Conservation (phyloP, 129 eudicot species). For the Saposhnikovia divaricata region DNA sequence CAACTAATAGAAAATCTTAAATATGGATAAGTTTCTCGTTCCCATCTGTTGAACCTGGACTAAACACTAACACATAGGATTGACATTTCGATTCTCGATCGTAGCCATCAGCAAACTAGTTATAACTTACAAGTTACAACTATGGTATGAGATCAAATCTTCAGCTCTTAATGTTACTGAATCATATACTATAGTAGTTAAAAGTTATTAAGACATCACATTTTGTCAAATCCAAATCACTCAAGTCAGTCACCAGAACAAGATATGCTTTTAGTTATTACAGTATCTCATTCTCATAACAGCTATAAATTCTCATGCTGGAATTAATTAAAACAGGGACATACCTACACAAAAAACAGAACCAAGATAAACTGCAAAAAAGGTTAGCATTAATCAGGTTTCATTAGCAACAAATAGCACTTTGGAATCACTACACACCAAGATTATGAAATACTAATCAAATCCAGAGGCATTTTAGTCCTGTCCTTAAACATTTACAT, state of each 20-base stretch:
- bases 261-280: not conserved
- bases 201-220: no score
- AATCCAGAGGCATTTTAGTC: not conserved
- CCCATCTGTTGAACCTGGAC: no score
- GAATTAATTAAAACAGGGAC: not conserved
- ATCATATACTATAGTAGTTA: no score
- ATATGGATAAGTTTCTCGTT: no score
- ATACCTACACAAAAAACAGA: not conserved
- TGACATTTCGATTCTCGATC: no score
- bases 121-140: no score
- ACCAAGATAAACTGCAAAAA: not conserved
- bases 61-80: no score
- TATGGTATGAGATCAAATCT: no score
- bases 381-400: not conserved
- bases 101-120: no score
- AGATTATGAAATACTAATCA: not conserved
- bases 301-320: not conserved
- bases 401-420: not conserved
- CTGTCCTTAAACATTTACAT: not conserved
- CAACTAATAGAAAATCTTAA: not conserved
- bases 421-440: not conserved
- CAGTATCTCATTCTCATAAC: not conserved
- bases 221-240: not conserved
- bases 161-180: no score
- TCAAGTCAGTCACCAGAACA: not conserved